phyloP scores from a whole-genome alignment of 768 basidiomycete species.

The Pilatotrama ljubarskyi region DNA sequence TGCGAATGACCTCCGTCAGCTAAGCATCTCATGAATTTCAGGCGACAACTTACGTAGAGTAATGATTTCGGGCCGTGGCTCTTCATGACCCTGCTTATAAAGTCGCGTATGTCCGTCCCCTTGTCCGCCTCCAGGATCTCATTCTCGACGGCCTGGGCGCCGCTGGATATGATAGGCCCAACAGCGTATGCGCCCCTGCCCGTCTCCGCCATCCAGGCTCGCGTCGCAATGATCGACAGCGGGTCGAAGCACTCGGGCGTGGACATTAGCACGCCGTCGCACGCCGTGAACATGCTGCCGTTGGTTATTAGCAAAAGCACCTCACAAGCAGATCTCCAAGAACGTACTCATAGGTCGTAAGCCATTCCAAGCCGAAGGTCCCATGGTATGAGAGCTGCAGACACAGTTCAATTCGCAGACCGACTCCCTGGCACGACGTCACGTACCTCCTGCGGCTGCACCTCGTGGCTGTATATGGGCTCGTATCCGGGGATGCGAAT shows the following conservation, averaged over 20 bases:
- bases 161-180: slow-evolving; percentile 7
- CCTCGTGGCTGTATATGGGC: slow-evolving; percentile 11
- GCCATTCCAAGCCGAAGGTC: slow-evolving; percentile 10
- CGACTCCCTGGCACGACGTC: not conserved
- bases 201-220: slow-evolving; percentile 15
- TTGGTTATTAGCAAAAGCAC: not conserved
- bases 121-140: slow-evolving; percentile 2
- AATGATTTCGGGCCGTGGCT: slow-evolving; percentile 22
- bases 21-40: not conserved
- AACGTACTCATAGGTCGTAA: slow-evolving; percentile 16
- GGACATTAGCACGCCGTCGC: slow-evolving; percentile 16
- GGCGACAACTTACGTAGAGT: slow-evolving; percentile 17
- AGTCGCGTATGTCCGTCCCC: slow-evolving; percentile 16
- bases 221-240: not conserved
- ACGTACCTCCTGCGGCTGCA: slow-evolving; percentile 13
- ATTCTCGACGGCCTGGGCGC: slow-evolving; percentile 6
- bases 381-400: slow-evolving; percentile 1
- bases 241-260: slow-evolving; percentile 21
- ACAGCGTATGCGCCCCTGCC: slow-evolving; percentile 12
- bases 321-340: not conserved
- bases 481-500: slow-evolving; percentile 11
- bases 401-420: not conserved
- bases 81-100: slow-evolving; percentile 13
- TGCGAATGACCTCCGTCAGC: not conserved
- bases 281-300: slow-evolving; percentile 8